Evolutionary conservation across 352 stramenopile genomes (phyloP), one percentile per base, ranked within the genome.

Genomic region (Pythium graminicola): DNA sequence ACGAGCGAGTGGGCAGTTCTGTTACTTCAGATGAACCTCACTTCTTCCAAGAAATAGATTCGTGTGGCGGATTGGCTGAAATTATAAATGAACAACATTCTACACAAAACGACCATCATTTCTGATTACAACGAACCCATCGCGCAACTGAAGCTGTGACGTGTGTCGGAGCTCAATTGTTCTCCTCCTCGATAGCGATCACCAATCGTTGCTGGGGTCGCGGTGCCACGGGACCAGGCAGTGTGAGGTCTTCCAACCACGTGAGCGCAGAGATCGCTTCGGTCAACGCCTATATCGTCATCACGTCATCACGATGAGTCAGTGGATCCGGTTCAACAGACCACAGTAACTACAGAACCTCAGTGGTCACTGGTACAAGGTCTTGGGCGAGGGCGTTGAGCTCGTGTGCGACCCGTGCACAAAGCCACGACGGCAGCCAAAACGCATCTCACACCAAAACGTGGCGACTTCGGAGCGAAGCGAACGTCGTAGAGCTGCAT

Each of bases 11-110:
- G 38, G 54, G 29, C 42, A 26, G 42, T 38, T 27, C 13, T 38
- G 54, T 31, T 61, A 61, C 54, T 61, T 61, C 54, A 61, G 36
- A 17, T 16, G 22, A 23, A 10, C 23, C 41, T 26, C 19, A 24
- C 52, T 60, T 60, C 42, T 52, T 36, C 42, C 42, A 36, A 24
- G 42, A 36, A 49, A 57, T 7, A 44, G 6, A 14, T 19, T 14
- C 35, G 4, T 17, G n/a, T 23, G 23, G 31, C 31, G 9, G 38
- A 44, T 57, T 57, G 50, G 36, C 50, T 39, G 38, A 38, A 26
- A n/a, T n/a, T n/a, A n/a, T n/a, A n/a, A n/a, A n/a, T n/a, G n/a
- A n/a, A n/a, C n/a, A 36, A 38, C 22, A 57, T 50, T 57, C 50
- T 27, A 40, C 29, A 35, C n/a, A n/a, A n/a, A n/a, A n/a, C n/a